These are phyloP conservation scores for Alternaria infectoria DNA, from an alignment of 2,329 filamentous ascomycete genomes.

Conservation along the genomic window DNA sequence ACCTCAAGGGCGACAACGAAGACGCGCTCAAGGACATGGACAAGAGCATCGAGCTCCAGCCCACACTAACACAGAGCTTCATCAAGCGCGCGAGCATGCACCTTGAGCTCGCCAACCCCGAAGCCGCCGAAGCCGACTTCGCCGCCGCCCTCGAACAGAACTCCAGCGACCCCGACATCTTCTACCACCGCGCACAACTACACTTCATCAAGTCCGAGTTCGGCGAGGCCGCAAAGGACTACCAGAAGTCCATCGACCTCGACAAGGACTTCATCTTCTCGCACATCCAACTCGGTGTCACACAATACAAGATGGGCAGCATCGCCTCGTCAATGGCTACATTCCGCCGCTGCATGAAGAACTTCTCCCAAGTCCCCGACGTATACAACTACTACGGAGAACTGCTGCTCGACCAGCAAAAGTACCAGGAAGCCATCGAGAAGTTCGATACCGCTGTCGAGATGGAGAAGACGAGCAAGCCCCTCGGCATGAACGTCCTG, in stretches of 20 bases:
- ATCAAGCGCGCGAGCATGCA: conserved; percentile 99
- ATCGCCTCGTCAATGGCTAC: conserved; percentile 98
- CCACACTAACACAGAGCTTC: conserved; percentile 89
- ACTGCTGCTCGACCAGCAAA: conserved; percentile 93
- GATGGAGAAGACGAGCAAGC: conserved; percentile 94
- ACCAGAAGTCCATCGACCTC: conserved; percentile 98
- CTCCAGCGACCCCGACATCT: conserved; percentile 91
- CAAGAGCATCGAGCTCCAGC: conserved; percentile 90
- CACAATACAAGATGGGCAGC: conserved; percentile 99
- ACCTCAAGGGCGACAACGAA: conserved; percentile 85
- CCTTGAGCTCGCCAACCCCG: conserved; percentile 85
- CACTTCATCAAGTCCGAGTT: conserved; percentile 98
- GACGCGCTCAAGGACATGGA: conserved; percentile 84
- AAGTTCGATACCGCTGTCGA: conserved; percentile 99
- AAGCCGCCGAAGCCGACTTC: conserved; percentile 88
- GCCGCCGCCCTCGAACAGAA: conserved; percentile 84
- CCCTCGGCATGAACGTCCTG: conserved; percentile 94
- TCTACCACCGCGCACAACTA: conserved; percentile 97
- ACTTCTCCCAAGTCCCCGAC: conserved; percentile 94
- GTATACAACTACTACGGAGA: conserved; percentile 99
- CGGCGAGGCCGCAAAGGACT: conserved; percentile 92
- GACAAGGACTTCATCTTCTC: conserved; percentile 98
- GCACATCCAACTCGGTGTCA: conserved; percentile 98
- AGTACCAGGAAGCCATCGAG: conserved; percentile 92
- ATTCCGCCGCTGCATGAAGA: conserved; percentile 97